Evolutionary conservation across 805 yeast species (phyloP).

Genomic region (Kregervanrija delftensis): DNA sequence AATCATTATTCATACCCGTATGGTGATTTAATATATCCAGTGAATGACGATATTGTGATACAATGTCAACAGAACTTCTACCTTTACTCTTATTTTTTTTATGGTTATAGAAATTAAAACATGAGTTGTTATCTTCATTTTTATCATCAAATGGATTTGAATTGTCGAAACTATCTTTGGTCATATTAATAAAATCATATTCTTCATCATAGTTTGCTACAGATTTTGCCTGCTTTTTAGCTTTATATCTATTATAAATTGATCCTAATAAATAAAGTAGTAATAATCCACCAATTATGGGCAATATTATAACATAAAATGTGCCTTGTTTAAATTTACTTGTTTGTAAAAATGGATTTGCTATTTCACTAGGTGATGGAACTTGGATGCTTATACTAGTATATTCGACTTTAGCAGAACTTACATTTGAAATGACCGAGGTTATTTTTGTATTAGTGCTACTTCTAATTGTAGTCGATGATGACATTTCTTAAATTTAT

Average conservation of each 20-base stretch:
- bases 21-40: conserved; percentile 1
- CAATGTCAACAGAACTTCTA: conserved; percentile 2
- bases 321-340: conserved; percentile 19
- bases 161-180: not conserved
- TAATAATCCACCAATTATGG: conserved; percentile 19
- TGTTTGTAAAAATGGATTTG: conserved; percentile 20
- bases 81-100: not conserved
- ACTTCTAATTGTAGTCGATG: too few species aligned
- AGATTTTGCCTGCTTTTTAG: conserved; percentile 17
- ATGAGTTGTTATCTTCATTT: not conserved
- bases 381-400: not conserved
- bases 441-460: not conserved
- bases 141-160: conserved; percentile 5
- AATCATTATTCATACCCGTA: not conserved
- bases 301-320: conserved; percentile 21
- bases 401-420: too few species aligned
- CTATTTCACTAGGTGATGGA: conserved; percentile 3
- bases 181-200: conserved; percentile 7
- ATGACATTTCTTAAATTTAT: too few species aligned
- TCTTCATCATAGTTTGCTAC: conserved; percentile 11
- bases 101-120: not conserved
- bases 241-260: conserved; percentile 15
- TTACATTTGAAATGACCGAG: not conserved
- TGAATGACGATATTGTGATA: conserved; percentile 8
- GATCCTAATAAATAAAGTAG: conserved; percentile 17